Conservation (phyloP, 495 filamentous ascomycete genomes). For the Parachaetomium inaequale region DNA sequence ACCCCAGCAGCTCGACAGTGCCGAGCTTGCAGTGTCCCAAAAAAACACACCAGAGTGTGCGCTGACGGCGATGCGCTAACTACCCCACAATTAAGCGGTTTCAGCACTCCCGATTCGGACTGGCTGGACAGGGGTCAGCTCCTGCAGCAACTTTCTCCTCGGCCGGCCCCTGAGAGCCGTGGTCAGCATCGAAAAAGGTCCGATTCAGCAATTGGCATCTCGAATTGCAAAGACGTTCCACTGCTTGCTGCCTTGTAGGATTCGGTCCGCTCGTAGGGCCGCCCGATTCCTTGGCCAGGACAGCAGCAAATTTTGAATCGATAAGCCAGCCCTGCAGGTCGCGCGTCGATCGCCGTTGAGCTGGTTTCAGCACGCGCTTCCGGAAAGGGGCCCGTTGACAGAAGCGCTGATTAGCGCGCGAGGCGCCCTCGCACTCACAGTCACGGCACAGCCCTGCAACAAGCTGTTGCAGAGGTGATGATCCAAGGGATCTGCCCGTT, state of each 20-base stretch:
- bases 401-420: background rate
- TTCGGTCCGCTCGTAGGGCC: background rate
- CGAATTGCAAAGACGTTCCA: background rate
- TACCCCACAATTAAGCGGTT: slow-evolving; percentile 12
- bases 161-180: background rate
- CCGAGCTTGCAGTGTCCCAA: background rate
- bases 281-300: background rate
- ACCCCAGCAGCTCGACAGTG: background rate
- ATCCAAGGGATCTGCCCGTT: background rate
- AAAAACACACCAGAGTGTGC: background rate
- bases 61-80: background rate
- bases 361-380: slow-evolving; percentile 4
- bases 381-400: background rate
- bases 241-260: background rate
- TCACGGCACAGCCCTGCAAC: background rate
- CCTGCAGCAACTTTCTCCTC: background rate
- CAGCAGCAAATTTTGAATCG: background rate
- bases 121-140: slow-evolving; percentile 1
- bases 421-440: too few relatives aligned
- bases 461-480: background rate
- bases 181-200: background rate
- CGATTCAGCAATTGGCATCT: background rate
- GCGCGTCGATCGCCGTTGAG: background rate
- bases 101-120: background rate
- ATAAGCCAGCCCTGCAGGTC: background rate